phyloP scores from a whole-genome alignment of 108 stramenopile genomes.

The Cyclostephanos tholiformis region DNA sequence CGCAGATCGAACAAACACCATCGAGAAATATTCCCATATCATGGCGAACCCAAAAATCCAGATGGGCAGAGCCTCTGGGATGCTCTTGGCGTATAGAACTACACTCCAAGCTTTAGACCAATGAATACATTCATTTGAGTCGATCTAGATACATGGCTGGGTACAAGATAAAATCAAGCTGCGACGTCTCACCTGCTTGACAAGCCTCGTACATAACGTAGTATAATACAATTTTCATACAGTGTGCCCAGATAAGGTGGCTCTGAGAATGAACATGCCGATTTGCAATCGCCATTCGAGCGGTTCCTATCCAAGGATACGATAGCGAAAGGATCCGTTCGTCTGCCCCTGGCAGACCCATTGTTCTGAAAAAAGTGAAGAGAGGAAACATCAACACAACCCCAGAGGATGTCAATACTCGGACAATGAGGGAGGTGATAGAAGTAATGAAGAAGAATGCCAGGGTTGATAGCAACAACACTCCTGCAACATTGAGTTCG shows the following conservation, averaged over 20 bases:
- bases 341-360: constrained; percentile 60
- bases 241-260: constrained; percentile 49
- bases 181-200: constrained; percentile 42
- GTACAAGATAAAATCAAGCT: not conserved
- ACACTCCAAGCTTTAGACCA: constrained; percentile 52
- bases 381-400: constrained; percentile 74
- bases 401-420: constrained; percentile 67
- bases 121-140: not conserved
- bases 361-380: constrained; percentile 47
- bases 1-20: constrained; percentile 58
- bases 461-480: constrained; percentile 45
- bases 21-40: constrained; percentile 73
- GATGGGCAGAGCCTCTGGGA: constrained; percentile 56
- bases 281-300: constrained; percentile 40
- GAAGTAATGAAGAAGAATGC: constrained; percentile 68
- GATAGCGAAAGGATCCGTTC: constrained; percentile 57
- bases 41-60: constrained; percentile 68
- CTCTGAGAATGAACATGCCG: constrained; percentile 43
- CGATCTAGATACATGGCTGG: not conserved
- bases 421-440: constrained; percentile 69
- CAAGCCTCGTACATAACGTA: constrained; percentile 76
- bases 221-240: constrained; percentile 58
- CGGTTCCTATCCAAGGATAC: constrained; percentile 74
- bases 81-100: constrained; percentile 66
- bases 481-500: constrained; percentile 17